Percentiles rank a stretch among this genome's conserved stretches.
Conservation (phyloP, 164 flowering plant species). For the Euptelea pleiosperma region DNA sequence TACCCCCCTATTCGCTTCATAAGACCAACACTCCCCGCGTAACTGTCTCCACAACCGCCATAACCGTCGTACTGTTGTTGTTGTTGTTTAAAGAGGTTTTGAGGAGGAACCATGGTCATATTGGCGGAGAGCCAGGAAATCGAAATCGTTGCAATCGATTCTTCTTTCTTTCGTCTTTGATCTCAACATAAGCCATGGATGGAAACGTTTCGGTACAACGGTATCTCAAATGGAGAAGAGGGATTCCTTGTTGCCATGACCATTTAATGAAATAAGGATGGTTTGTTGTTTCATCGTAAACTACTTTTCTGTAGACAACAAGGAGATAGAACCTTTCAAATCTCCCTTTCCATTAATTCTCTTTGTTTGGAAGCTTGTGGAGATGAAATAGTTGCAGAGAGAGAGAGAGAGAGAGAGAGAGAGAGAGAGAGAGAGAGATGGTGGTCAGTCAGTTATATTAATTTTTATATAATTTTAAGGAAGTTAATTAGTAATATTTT, state of each 20-base stretch:
- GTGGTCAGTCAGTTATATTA: conserved; percentile 36
- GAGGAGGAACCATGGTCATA: conserved; percentile 69
- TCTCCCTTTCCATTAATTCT: conserved; percentile 84
- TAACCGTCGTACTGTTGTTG: conserved; percentile 23
- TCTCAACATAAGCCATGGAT: conserved; percentile 22
- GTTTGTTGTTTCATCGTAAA: conserved; percentile 21
- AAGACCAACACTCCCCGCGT: conserved; percentile 20
- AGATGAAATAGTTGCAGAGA: conserved; percentile 49
- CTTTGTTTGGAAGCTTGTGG: conserved; percentile 83
- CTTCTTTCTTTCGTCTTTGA: conserved; percentile 2
- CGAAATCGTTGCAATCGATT: conserved; percentile 4
- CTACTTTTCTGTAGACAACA: conserved; percentile 25
- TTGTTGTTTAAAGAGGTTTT: conserved; percentile 26
- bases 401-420: conserved; percentile 29
- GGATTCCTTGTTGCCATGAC: conserved; percentile 8
- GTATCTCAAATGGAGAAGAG: conserved; percentile 5
- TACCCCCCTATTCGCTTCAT: conserved; percentile 32
- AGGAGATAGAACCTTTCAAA: conserved; percentile 32
- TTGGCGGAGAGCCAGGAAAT: conserved; percentile 17
- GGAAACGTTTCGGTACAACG: not conserved
- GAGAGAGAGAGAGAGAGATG: conserved; percentile 30
- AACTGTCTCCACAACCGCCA: conserved; percentile 21
- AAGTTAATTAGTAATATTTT: not conserved
- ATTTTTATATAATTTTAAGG: conserved; percentile 3
- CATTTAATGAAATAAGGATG: not conserved